Evolutionary conservation across 768 basidiomycete species (phyloP).

Genomic region (Tricholoma sp.): DNA sequence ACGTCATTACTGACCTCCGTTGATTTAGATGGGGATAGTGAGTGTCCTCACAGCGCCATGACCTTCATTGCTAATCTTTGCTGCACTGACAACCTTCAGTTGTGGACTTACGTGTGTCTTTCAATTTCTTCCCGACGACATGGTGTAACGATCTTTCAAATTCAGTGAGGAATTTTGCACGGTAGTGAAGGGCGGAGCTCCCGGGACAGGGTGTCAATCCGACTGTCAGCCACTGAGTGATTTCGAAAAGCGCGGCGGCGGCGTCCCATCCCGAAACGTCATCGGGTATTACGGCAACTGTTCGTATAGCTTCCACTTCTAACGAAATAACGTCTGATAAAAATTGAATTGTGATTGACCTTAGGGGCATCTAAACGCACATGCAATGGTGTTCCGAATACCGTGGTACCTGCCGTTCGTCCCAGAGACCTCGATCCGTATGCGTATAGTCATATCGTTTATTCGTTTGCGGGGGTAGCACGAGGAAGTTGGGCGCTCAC

Average conservation of each 20-base stretch:
- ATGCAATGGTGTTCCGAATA: neutral
- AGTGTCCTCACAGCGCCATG: neutral
- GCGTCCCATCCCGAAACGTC: constrained; percentile 2
- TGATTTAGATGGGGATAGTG: neutral
- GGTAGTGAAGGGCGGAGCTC: neutral
- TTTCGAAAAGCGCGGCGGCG: neutral
- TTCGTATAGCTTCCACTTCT: neutral
- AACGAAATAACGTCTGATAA: neutral
- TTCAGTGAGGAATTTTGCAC: neutral
- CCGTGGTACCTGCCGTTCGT: neutral
- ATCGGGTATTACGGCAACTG: constrained; percentile 7
- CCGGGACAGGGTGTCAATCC: neutral
- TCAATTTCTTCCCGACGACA: neutral
- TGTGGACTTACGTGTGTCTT: neutral
- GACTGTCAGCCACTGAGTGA: neutral
- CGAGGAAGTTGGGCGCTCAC: neutral
- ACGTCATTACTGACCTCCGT: neutral
- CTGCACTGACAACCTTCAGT: neutral
- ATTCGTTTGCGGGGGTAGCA: neutral
- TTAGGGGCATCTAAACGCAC: neutral
- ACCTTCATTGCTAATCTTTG: neutral
- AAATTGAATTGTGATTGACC: neutral
- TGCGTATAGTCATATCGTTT: neutral
- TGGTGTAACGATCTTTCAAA: neutral
- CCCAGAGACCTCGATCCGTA: neutral